phyloP scores from a whole-genome alignment of 2,329 filamentous ascomycete species.

The Stenocarpella maydis region DNA sequence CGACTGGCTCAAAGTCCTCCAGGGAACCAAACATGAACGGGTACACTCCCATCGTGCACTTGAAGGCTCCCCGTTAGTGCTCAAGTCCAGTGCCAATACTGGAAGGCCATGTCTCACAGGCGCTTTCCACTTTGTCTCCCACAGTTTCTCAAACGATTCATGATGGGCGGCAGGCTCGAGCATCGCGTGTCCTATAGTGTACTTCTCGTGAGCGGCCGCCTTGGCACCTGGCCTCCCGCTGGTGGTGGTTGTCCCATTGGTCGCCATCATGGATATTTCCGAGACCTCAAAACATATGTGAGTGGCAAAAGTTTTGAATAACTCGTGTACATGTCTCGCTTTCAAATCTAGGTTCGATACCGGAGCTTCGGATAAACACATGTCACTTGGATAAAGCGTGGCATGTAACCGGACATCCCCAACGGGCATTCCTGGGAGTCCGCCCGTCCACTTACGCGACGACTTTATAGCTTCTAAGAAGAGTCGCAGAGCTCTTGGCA shows the following conservation, averaged over 20 bases:
- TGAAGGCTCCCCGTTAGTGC: not conserved
- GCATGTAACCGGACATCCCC: conserved; percentile 15
- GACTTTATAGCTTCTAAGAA: not conserved
- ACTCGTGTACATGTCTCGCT: not conserved
- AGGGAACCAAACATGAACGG: conserved; percentile 77
- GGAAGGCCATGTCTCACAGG: conserved; percentile 57
- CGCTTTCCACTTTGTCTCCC: conserved; percentile 80
- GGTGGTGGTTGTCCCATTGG: not conserved
- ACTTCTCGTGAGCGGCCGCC: not conserved
- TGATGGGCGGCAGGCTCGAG: conserved; percentile 24
- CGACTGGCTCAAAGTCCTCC: conserved; percentile 75
- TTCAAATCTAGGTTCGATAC: not conserved
- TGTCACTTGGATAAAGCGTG: not conserved
- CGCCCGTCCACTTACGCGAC: not conserved
- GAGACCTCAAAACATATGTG: not conserved
- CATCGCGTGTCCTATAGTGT: conserved; percentile 9
- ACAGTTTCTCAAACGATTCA: conserved; percentile 60
- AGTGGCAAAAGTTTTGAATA: not conserved
- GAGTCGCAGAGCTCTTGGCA: not conserved
- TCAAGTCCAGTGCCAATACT: too few relatives aligned
- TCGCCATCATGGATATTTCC: not conserved
- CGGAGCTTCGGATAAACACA: not conserved
- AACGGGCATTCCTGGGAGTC: not conserved
- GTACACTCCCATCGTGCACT: conserved; percentile 44
- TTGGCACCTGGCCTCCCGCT: not conserved